Conservation (phyloP, 768 basidiomycete species). For the Macrolepiota fuliginosa region DNA sequence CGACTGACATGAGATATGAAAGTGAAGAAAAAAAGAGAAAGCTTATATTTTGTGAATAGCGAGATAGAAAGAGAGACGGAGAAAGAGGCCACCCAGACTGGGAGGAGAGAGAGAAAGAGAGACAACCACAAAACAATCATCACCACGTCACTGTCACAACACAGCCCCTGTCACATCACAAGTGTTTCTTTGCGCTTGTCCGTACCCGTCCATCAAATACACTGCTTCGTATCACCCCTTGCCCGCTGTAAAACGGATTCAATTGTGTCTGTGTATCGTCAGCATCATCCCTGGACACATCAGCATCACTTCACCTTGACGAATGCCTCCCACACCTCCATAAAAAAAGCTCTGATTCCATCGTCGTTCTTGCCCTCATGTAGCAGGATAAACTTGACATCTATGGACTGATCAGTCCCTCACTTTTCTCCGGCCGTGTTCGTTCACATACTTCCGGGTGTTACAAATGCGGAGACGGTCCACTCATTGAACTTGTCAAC, state of each 20-base stretch:
- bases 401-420: slow-evolving; percentile 40
- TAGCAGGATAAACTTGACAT: slow-evolving; percentile 91
- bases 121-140: slow-evolving; percentile 21
- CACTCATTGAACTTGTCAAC: slow-evolving; percentile 99
- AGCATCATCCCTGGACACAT: background rate
- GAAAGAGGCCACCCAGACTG: slow-evolving; percentile 30
- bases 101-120: slow-evolving; percentile 28
- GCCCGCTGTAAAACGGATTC: slow-evolving; percentile 96
- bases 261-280: slow-evolving; percentile 60
- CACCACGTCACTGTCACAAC: slow-evolving; percentile 8
- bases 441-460: slow-evolving; percentile 80
- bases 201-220: slow-evolving; percentile 85
- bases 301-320: slow-evolving; percentile 65
- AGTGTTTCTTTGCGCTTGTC: slow-evolving; percentile 81
- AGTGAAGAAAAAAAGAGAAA: slow-evolving; percentile 19
- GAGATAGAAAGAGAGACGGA: slow-evolving; percentile 26
- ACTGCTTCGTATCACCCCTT: slow-evolving; percentile 74
- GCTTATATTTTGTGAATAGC: slow-evolving; percentile 21
- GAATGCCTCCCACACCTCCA: slow-evolving; percentile 96
- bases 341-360: slow-evolving; percentile 89
- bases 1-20: slow-evolving; percentile 21
- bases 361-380: slow-evolving; percentile 98
- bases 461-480: slow-evolving; percentile 96
- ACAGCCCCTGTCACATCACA: slow-evolving; percentile 42
- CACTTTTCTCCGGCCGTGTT: background rate